Evolutionary conservation across 768 basidiomycete genomes (phyloP), one percentile per base, ranked within the genome.

Genomic region (Lyophyllum semitale): DNA sequence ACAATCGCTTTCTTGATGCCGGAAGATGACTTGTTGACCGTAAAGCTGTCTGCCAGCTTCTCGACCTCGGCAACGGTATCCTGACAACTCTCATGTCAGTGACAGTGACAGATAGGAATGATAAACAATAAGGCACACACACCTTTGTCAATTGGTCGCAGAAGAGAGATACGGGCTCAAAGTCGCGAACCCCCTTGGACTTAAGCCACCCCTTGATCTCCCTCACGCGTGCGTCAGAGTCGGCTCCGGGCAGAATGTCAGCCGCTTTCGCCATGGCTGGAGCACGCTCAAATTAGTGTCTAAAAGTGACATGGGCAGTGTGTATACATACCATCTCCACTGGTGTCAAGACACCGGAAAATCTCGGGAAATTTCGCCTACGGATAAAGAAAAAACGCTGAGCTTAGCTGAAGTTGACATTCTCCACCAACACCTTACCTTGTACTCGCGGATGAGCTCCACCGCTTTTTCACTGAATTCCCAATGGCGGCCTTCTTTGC

Each of bases 81-180:
- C 92, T 94, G 61, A 26, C 20, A 23, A n/a, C n/a, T n/a, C n/a
- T n/a, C 9, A 18, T 5, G 18, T 18, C 35, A 26, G 17, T 23
- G 49, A 58, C 15, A 59, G 41, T 27, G 2, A 26, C 26, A 27
- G 27, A 40, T 18, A 11, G 42, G 29, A 25, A 32, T 9, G 13
- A 27, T 57, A 15, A 25, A 32, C 17, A 44, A 50, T 18, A 26
- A 27, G 3, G 29, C 7, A 27, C 38, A 35, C 61, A 63, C 54
- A 93, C 93, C 82, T 94, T 95, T 62, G 87, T 84, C 53, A 99
- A 77, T 64, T 96, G 93, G 67, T 97, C 95, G 42, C 90, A 92
- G 68, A 87, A 93, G 11, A 99, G 79, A 0, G 96, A 87, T 8
- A 98, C 95, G 0, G 94, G 88, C 64, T 98, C 96, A 25, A 98